Conservation (phyloP, 2,329 filamentous ascomycete genomes). For the Aspergillus persii region DNA sequence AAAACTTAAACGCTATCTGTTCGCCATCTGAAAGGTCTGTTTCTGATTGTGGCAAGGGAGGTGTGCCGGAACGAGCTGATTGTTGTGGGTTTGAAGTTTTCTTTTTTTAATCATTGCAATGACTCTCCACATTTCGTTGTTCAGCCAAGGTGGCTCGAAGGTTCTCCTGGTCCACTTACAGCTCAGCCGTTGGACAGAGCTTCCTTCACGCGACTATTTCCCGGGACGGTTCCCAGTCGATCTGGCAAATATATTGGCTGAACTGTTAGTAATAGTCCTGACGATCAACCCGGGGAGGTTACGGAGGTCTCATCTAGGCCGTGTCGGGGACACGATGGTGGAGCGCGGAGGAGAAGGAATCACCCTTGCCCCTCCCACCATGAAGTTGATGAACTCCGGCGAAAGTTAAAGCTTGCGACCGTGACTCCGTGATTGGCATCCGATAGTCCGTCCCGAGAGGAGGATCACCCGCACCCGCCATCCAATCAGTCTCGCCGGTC, state of each 20-base stretch:
- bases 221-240: slow-evolving; percentile 1
- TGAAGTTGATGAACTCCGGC: neutral
- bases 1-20: neutral
- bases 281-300: neutral
- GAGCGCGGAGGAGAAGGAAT: neutral
- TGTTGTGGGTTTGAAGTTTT: neutral
- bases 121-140: neutral
- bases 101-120: neutral
- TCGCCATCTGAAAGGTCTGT: neutral
- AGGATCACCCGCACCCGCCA: slow-evolving; percentile 9
- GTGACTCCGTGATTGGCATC: slow-evolving; percentile 3
- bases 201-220: neutral
- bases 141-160: slow-evolving; percentile 4
- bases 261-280: slow-evolving; percentile 2
- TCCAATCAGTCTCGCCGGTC: neutral
- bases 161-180: slow-evolving; percentile 1
- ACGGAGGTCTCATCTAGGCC: neutral
- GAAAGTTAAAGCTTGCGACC: neutral
- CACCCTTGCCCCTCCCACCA: neutral
- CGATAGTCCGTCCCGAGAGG: slow-evolving; percentile 3
- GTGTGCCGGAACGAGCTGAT: neutral
- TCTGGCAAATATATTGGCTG: slow-evolving; percentile 3
- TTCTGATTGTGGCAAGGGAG: neutral
- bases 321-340: neutral
- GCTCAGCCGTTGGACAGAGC: slow-evolving; percentile 3